A percentile compares a stretch with the other conserved stretches of the same genome.
These are phyloP conservation scores for Fusarium caatingaense DNA, from an alignment of 2,329 filamentous ascomycete genomes.

Conservation along the genomic window DNA sequence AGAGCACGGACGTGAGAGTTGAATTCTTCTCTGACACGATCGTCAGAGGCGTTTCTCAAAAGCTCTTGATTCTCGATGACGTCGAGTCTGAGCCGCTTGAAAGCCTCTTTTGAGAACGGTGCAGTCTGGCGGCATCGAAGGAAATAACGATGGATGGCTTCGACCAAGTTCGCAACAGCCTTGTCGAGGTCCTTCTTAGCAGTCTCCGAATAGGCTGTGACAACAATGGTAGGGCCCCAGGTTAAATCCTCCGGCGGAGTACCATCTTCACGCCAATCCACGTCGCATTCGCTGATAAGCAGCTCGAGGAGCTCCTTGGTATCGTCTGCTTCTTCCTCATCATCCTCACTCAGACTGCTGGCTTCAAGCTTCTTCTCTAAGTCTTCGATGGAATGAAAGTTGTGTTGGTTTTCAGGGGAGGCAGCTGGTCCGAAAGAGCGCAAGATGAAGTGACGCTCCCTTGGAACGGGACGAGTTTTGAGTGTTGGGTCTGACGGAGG, in stretches of 20 bases:
- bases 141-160: constrained; percentile 12
- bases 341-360: background rate
- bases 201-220: background rate
- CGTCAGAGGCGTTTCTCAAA: constrained; percentile 23
- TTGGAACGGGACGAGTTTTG: constrained; percentile 5
- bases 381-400: background rate
- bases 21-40: constrained; percentile 30
- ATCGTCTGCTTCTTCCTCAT: background rate
- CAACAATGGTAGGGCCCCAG: background rate
- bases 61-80: constrained; percentile 11
- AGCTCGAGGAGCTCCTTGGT: background rate
- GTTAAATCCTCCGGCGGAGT: background rate
- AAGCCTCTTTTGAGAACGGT: constrained; percentile 8
- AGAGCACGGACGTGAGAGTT: constrained; percentile 16
- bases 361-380: background rate
- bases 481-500: background rate
- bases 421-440: constrained; percentile 4
- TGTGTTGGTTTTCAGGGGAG: background rate
- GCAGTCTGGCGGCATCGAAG: background rate
- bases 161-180: background rate
- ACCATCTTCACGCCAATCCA: background rate
- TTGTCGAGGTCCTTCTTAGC: background rate
- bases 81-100: constrained; percentile 18
- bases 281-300: background rate
- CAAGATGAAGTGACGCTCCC: background rate